phyloP scores from a whole-genome alignment of 805 yeast species.

The Candida ascalaphidarum region DNA sequence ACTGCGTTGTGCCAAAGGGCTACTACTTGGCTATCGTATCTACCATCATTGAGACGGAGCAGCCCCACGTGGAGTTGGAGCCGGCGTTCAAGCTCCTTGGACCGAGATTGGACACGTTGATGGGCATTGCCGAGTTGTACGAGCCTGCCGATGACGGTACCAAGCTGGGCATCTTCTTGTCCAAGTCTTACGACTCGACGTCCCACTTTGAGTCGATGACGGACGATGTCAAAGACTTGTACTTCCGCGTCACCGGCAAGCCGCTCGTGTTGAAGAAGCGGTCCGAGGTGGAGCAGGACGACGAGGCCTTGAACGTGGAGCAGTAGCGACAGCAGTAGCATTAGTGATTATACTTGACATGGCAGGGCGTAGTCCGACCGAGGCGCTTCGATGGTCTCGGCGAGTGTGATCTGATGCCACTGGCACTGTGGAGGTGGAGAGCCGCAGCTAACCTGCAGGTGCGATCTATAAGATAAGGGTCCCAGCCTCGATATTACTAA shows the following conservation, averaged over 20 bases:
- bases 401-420: no score
- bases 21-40: slow-evolving; percentile 90
- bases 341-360: no score
- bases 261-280: slow-evolving; percentile 82
- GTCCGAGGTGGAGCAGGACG: slow-evolving; percentile 57
- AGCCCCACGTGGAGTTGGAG: slow-evolving; percentile 86
- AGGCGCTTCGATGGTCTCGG: no score
- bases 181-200: slow-evolving; percentile 87
- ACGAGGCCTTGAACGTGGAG: slow-evolving; percentile 26
- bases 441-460: no score
- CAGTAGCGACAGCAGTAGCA: no score
- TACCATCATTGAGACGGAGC: slow-evolving; percentile 86
- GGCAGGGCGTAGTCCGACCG: no score
- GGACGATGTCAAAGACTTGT: slow-evolving; percentile 92
- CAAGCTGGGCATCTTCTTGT: slow-evolving; percentile 67
- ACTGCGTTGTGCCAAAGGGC: slow-evolving; percentile 84
- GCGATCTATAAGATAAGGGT: no score
- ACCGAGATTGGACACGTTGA: slow-evolving; percentile 68
- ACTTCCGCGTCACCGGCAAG: slow-evolving; percentile 85
- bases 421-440: no score
- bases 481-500: no score
- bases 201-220: slow-evolving; percentile 95
- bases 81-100: slow-evolving; percentile 92
- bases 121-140: slow-evolving; percentile 88
- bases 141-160: slow-evolving; percentile 85